phyloP scores from a whole-genome alignment of 768 basidiomycete species.

The Boletus vinaceobasis region DNA sequence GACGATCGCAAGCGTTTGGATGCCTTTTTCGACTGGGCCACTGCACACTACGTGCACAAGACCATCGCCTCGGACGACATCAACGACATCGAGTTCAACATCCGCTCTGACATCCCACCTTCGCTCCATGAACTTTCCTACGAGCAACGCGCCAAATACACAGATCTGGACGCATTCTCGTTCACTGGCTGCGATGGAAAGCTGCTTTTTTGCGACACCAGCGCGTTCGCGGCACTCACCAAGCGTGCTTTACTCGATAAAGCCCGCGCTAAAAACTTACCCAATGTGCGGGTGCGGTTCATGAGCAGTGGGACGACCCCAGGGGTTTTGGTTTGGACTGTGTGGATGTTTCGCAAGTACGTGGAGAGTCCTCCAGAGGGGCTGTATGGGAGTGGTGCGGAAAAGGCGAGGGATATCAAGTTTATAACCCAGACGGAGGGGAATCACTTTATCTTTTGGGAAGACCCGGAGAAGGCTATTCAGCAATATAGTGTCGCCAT shows the following conservation, averaged over 20 bases:
- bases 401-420: conserved; percentile 21
- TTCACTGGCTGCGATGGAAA: conserved; percentile 10
- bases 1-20: conserved; percentile 15
- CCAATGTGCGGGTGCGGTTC: conserved; percentile 16
- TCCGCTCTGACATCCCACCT: conserved; percentile 1
- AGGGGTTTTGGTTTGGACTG: conserved; percentile 8
- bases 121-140: conserved; percentile 14
- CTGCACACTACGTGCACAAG: conserved; percentile 17
- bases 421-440: conserved; percentile 12
- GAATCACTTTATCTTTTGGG: conserved; percentile 26
- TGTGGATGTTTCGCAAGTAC: conserved; percentile 12
- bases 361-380: conserved; percentile 2
- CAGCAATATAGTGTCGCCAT: conserved; percentile 10
- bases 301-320: conserved; percentile 13
- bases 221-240: conserved; percentile 4
- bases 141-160: conserved; percentile 13
- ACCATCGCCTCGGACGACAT: conserved; percentile 12
- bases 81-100: conserved; percentile 16
- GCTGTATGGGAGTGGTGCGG: conserved; percentile 13
- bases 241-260: conserved; percentile 19
- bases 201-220: conserved; percentile 8
- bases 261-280: conserved; percentile 2
- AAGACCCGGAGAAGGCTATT: conserved; percentile 22
- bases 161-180: background rate
- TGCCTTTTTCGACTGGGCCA: conserved; percentile 12